Evolutionary conservation across 768 basidiomycete genomes (phyloP).

Genomic region (Neoboletus magnificus): DNA sequence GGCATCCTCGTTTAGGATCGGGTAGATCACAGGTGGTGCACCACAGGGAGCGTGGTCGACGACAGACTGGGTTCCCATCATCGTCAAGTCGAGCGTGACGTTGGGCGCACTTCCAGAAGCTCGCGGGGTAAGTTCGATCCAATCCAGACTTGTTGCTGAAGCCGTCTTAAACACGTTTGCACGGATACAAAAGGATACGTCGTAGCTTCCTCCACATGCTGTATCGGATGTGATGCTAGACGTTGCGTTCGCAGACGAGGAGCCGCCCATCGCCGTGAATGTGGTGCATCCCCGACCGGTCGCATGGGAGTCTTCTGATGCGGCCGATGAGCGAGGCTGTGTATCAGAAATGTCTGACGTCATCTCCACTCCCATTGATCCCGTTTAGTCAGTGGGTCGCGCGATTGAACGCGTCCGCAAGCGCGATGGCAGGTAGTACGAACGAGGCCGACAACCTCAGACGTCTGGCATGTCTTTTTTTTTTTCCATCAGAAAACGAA

Average conservation of each 20-base stretch:
- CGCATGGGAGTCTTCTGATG: constrained; percentile 25
- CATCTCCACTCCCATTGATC: constrained; percentile 26
- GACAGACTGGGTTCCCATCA: constrained; percentile 36
- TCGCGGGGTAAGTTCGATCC: constrained; percentile 21
- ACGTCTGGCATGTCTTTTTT: constrained; percentile 26
- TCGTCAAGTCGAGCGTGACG: constrained; percentile 34
- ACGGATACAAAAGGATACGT: constrained; percentile 1
- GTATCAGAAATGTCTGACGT: constrained; percentile 7
- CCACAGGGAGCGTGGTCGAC: constrained; percentile 37
- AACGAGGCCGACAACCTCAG: constrained; percentile 25
- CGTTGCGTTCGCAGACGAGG: constrained; percentile 23
- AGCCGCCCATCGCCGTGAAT: constrained; percentile 24
- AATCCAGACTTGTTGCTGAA: too few species aligned
- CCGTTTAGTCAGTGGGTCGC: constrained; percentile 37
- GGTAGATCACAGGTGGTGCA: constrained; percentile 35
- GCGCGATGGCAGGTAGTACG: background rate
- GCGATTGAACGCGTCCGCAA: constrained; percentile 14
- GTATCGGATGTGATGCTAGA: constrained; percentile 28
- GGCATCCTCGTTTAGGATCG: constrained; percentile 34
- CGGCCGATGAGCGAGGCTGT: constrained; percentile 19
- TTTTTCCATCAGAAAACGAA: constrained; percentile 22
- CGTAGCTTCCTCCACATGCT: constrained; percentile 32
- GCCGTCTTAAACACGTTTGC: background rate
- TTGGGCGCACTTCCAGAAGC: constrained; percentile 32
- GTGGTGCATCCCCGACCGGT: constrained; percentile 35